Evolutionary conservation across 305 asterid genomes (phyloP), one percentile per base, ranked within the genome.

Genomic region (Nicotiana rustica): DNA sequence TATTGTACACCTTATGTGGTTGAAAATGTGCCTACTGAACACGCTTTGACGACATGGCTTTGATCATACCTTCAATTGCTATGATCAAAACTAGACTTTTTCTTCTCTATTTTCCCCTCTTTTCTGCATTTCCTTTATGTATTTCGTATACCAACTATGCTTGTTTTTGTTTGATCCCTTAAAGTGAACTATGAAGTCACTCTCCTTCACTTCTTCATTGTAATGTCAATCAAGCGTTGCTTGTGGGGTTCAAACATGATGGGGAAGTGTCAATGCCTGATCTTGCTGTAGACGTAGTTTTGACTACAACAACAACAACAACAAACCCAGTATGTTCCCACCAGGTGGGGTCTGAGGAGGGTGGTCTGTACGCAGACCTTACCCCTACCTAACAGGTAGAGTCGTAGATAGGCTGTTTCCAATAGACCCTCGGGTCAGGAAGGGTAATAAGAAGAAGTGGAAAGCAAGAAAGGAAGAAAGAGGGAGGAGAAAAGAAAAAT

Each of bases 211-310:
- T 17, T 17, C n/a, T 57, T 5, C 9, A 17, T 57, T 17, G 21
- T 10, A 49, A 15, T 71, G 61, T 35, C 38, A 19, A 47, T 71
- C 38, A 47, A 71, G 4, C 38, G 17, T 44, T 47, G 61, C 62
- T 47, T 71, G 21, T 17, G 55, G 61, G 61, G 61, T 21, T 71
- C 19, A 8, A 47, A 12, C 17, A 10, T 71, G 21, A 47, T 21
- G 38, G 12, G 10, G 21, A 47, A 71, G 21, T 71, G 79, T 44
- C 38, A 1, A 44, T 44, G 49, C 8, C 56, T 71, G 19, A 71
- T 71, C 61, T 71, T 38, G 77, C 18, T 69, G 57, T 41, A 71
- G 78, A 19, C 33, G 78, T 69, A 44, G 19, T 38, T 44, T 19
- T 25, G 25, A 25, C 25, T 25, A 25, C 25, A 25, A 25, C 25